A percentile compares a stretch with the other conserved stretches of the same genome.
Conservation (phyloP, 2,329 filamentous ascomycete genomes). For the Verticillium isaacii region DNA sequence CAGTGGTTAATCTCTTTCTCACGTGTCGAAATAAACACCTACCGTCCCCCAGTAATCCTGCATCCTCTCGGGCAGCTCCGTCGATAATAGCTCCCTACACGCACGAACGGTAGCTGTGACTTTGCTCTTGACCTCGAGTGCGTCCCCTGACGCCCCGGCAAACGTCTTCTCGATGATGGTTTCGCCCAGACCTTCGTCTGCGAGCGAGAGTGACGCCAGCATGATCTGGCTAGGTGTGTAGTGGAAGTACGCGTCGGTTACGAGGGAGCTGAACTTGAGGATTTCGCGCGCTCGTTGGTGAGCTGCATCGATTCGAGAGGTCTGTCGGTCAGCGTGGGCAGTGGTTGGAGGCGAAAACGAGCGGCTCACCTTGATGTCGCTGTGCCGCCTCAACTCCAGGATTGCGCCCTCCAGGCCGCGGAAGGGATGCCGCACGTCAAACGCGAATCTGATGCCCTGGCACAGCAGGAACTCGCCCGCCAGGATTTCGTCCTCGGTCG, state of each 20-base stretch:
- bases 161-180: conserved; percentile 37
- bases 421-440: conserved; percentile 89
- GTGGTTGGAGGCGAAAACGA: conserved; percentile 5
- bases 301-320: conserved; percentile 49
- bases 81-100: conserved; percentile 50
- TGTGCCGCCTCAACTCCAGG: conserved; percentile 71
- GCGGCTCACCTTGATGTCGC: conserved; percentile 49
- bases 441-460: conserved; percentile 87
- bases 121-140: conserved; percentile 34
- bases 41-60: conserved; percentile 50
- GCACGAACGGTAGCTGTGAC: conserved; percentile 42
- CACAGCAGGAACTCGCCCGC: conserved; percentile 90
- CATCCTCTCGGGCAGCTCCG: conserved; percentile 53
- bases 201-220: conserved; percentile 73
- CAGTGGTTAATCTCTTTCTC: conserved; percentile 9
- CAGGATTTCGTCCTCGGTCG: conserved; percentile 75
- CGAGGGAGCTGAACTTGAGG: conserved; percentile 72
- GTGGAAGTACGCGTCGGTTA: conserved; percentile 96
- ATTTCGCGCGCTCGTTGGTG: conserved; percentile 70
- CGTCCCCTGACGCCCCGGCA: conserved; percentile 7
- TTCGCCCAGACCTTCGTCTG: conserved; percentile 60
- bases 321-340: conserved; percentile 11
- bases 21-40: conserved; percentile 15
- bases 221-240: conserved; percentile 94
- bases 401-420: conserved; percentile 81